Base-by-base conservation (phyloP, 2,329 filamentous ascomycete species). In the Epichloe sylvatica region DNA sequence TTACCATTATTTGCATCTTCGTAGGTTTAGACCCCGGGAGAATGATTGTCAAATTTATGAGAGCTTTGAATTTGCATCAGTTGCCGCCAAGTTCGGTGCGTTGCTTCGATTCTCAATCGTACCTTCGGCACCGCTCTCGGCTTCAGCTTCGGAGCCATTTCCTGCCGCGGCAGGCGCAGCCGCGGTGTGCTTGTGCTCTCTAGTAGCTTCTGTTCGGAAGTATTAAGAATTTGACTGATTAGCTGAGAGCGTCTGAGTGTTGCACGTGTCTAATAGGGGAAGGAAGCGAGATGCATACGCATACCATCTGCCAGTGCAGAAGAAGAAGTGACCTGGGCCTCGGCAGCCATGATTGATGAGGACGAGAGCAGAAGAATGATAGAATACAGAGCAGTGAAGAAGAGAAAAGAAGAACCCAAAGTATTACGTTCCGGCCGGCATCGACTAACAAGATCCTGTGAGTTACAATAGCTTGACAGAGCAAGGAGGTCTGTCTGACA, bases 1-100 rank as follows among this genome's bases (percentile, higher is more conserved):
- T 69, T 68, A 94, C 89, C 79, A 88, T 90, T 58, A 96, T 81
- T 64, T 90, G 80, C 61, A 94, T 85, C 68, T 86, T 82, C 59
- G 81, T 77, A 12, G 86, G 80, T 50, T 64, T 59, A 59, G 82
- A 78, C 63, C 90, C 84, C 49, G 91, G 91, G 51, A 96, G 78
- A 65, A 84, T 79, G 61, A 97, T 81, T 53, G 81, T 85, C 61
- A 96, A 62, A 52, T 73, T 72, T 59, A 80, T 73, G 47, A 80
- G 67, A 51, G 75, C 75, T 73, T 39, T 7, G 21, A 7, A n/a
- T 33, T 7, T 17, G 17, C 42, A 38, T 51, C 19, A 43, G 39
- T 38, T 30, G 45, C 13, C 7, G 23, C 40, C 33, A 17, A 21
- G 3, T 21, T 25, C 23, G 9, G 17, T 15, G 23, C n/a, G 23